Evolutionary conservation across 2,329 filamentous ascomycete genomes (phyloP), one percentile per base, ranked within the genome.

Genomic region (Trichoderma koningii): DNA sequence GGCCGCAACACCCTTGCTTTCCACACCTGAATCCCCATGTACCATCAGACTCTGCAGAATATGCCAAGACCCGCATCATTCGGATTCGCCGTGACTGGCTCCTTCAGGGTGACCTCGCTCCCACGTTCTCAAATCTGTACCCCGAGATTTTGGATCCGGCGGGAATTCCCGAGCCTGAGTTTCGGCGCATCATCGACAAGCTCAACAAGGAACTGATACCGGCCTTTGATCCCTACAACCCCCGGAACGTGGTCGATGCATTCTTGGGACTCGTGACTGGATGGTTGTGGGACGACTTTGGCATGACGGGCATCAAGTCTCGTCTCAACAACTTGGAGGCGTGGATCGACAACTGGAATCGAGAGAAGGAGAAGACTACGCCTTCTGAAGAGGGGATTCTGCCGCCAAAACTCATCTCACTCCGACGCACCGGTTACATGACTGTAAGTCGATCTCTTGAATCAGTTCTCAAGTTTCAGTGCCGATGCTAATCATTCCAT

Each of bases 21-120:
- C 95, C 95, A 55, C 95, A 98, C 73, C 81, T 92, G 45, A 98
- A 98, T 73, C 91, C 93, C 0, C 93, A 99, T 76, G 94, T 97
- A 6, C 88, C 93, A 0, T 74, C 91, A 12, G 82, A 88, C 64
- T 96, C 92, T 7, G 82, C 85, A 15, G 87, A 96, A 69, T 92
- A 92, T 73, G 77, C 83, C 52, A 87, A 83, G 7, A 99, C 95
- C 2, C 89, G 94, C 64, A 91, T 99, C 69, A 97, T 99, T 72
- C 89, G 95, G 17, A 89, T 99, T 68, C 88, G 89, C 65, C 86
- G 95, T 48, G 95, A 99, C 77, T 99, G 93, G 91, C 89, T 98
- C 78, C 77, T 93, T 34, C 86, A 89, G 67, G 95, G 94, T 42
- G 95, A 99, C 76, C 80, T 97, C 30, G 94, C 93, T 1, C 95